Conservation (phyloP, 73 alveolate species). For the Tetrahymena malaccensis region DNA sequence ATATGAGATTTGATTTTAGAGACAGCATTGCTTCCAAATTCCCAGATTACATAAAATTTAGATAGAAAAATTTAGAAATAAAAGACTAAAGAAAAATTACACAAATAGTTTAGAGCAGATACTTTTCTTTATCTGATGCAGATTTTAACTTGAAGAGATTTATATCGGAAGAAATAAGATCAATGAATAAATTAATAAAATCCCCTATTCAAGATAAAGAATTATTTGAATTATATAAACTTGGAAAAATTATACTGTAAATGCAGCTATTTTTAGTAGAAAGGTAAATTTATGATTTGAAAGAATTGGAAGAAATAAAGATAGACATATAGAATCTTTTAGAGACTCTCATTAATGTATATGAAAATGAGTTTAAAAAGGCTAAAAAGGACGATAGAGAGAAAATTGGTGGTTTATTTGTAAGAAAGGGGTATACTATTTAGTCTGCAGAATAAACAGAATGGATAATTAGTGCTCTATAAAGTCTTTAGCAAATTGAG, state of each 20-base stretch:
- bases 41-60: neutral
- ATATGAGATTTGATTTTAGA: neutral
- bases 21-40: neutral
- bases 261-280: neutral
- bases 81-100: neutral
- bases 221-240: neutral
- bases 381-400: neutral
- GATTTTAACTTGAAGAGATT: neutral
- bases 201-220: neutral
- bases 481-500: neutral
- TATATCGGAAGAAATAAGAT: neutral
- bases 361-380: neutral
- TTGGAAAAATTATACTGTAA: neutral
- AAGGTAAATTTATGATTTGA: neutral
- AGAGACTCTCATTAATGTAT: neutral
- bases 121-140: neutral
- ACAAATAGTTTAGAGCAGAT: neutral
- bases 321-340: neutral
- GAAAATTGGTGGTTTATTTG: neutral
- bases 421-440: neutral
- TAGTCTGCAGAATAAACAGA: neutral
- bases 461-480: neutral
- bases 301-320: neutral
- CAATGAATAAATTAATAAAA: neutral
- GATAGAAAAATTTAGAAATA: neutral